Evolutionary conservation across 768 basidiomycete genomes (phyloP).

Genomic region (Arthromyces matolae): DNA sequence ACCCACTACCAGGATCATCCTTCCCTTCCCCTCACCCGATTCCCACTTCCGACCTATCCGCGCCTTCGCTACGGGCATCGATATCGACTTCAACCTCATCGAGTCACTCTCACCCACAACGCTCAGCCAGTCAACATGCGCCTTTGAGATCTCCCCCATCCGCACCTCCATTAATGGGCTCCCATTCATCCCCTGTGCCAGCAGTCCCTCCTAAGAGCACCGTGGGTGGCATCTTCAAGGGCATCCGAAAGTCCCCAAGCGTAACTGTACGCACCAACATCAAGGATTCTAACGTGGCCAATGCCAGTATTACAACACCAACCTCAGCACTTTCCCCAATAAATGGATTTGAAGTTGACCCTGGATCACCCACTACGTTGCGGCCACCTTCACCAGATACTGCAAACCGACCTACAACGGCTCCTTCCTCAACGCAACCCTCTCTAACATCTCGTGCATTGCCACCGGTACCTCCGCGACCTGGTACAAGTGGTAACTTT

Average conservation of each 20-base stretch:
- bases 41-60: not conserved
- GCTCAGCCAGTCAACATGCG: not conserved
- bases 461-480: slow-evolving; percentile 7
- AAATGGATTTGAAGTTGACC: not conserved
- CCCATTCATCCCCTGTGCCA: slow-evolving; percentile 1
- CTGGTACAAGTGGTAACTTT: slow-evolving; percentile 9
- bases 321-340: not conserved
- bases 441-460: not conserved
- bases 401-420: slow-evolving; percentile 3
- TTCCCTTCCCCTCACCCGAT: not conserved
- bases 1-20: not conserved
- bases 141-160: not conserved
- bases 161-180: slow-evolving; percentile 8
- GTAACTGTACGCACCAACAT: slow-evolving; percentile 12
- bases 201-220: not conserved
- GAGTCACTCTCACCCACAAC: not conserved
- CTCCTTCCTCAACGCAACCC: not conserved
- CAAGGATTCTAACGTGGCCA: too few relatives aligned
- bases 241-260: slow-evolving; percentile 11
- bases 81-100: slow-evolving; percentile 20
- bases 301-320: too few relatives aligned
- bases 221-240: slow-evolving; percentile 20
- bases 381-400: too few relatives aligned
- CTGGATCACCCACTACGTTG: not conserved
- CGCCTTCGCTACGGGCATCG: slow-evolving; percentile 2